Evolutionary conservation across 768 basidiomycete species (phyloP).

Genomic region (Ramaria rubella): DNA sequence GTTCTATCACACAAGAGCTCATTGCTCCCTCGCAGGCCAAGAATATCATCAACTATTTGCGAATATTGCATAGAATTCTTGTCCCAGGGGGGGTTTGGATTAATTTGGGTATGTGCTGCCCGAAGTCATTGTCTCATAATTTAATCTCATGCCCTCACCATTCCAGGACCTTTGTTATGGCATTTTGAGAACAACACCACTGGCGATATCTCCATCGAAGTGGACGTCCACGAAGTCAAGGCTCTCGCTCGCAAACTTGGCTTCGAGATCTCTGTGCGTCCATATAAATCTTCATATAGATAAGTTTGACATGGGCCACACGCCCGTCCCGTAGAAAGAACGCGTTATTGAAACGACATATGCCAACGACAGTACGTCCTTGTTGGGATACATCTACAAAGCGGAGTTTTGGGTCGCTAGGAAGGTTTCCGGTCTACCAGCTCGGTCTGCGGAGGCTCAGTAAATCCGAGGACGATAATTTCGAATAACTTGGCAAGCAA

Average conservation of each 20-base stretch:
- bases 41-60: conserved; percentile 85
- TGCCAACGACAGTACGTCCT: conserved; percentile 70
- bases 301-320: not conserved
- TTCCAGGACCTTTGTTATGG: conserved; percentile 84
- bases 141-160: not conserved
- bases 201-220: conserved; percentile 77
- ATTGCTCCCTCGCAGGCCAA: conserved; percentile 53
- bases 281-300: not conserved
- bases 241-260: conserved; percentile 64
- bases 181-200: conserved; percentile 89
- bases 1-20: not conserved
- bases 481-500: too few species aligned
- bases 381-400: conserved; percentile 83
- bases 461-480: too few species aligned
- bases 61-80: conserved; percentile 77
- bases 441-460: not conserved
- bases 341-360: conserved; percentile 76
- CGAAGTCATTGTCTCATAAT: not conserved
- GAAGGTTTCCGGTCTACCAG: conserved; percentile 23
- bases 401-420: conserved; percentile 80
- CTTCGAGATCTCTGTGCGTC: conserved; percentile 70
- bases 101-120: conserved; percentile 57
- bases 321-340: conserved; percentile 58
- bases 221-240: conserved; percentile 88
- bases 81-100: conserved; percentile 88